These are phyloP conservation scores for Plantago elongata DNA, from an alignment of 257 asterid species.

Conservation along the genomic window DNA sequence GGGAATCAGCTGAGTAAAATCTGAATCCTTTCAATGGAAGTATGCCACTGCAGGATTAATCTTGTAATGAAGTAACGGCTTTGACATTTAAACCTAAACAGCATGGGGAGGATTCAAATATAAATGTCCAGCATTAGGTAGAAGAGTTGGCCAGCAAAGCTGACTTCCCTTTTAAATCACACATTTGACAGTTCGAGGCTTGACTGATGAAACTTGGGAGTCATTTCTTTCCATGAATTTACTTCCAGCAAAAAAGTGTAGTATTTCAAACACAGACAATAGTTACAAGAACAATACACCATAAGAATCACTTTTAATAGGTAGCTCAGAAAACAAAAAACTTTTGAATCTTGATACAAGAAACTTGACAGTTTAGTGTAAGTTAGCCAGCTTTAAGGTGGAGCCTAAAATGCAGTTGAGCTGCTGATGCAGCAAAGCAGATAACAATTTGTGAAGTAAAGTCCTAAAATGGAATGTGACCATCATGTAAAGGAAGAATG, in stretches of 20 bases:
- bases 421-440: slow-evolving; percentile 16
- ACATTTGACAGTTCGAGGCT: not conserved
- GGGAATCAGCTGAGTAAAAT: too few species aligned
- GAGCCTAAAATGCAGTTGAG: not conserved
- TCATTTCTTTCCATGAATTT: not conserved
- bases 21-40: too few species aligned
- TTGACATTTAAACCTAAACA: too few species aligned
- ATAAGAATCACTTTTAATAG: not conserved
- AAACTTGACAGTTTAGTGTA: not conserved
- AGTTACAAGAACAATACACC: not conserved
- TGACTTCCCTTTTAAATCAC: not conserved
- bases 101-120: not conserved
- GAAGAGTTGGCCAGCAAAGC: slow-evolving; percentile 9
- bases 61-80: too few species aligned
- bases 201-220: not conserved
- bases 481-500: not conserved
- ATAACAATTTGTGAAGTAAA: slow-evolving; percentile 1
- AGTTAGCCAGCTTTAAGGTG: slow-evolving; percentile 14
- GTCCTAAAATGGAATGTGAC: slow-evolving; percentile 10
- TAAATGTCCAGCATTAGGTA: slow-evolving; percentile 1
- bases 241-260: not conserved
- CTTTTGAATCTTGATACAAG: not conserved
- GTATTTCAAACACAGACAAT: not conserved
- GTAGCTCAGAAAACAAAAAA: not conserved
- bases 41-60: too few species aligned